Conservation (phyloP, 2,329 filamentous ascomycete genomes). For the Neofusicoccum cordaticola region DNA sequence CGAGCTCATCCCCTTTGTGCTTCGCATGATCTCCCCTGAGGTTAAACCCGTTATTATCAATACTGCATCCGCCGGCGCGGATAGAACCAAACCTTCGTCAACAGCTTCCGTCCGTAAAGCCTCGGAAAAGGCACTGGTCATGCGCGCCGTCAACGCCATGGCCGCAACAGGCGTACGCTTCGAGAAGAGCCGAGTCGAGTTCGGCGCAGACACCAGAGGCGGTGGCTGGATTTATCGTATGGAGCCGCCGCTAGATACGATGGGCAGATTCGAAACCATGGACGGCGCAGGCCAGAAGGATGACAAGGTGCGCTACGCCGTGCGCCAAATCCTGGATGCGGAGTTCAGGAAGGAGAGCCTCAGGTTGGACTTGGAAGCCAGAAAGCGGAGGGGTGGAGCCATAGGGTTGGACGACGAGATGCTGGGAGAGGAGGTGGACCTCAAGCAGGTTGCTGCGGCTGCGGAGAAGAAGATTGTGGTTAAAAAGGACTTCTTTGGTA, state of each 20-base stretch:
- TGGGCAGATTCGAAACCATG: slow-evolving; percentile 72
- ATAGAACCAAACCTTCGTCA: slow-evolving; percentile 38
- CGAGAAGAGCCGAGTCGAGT: slow-evolving; percentile 76
- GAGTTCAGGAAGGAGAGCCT: slow-evolving; percentile 75
- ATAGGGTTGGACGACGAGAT: slow-evolving; percentile 26
- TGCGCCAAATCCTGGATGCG: slow-evolving; percentile 89
- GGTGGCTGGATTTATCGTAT: slow-evolving; percentile 85
- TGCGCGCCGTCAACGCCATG: slow-evolving; percentile 76
- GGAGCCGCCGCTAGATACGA: slow-evolving; percentile 84
- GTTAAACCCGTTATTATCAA: slow-evolving; percentile 87
- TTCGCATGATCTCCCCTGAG: slow-evolving; percentile 80
- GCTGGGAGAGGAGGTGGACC: slow-evolving; percentile 20
- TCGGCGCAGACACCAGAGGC: slow-evolving; percentile 51
- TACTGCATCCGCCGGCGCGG: slow-evolving; percentile 56
- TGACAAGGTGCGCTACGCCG: slow-evolving; percentile 81
- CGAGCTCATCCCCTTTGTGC: slow-evolving; percentile 81
- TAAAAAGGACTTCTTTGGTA: slow-evolving; percentile 83
- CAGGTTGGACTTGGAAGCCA: slow-evolving; percentile 62
- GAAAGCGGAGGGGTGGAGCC: slow-evolving; percentile 52
- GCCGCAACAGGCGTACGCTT: slow-evolving; percentile 78
- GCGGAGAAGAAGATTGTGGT: slow-evolving; percentile 36
- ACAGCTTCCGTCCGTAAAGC: slow-evolving; percentile 87
- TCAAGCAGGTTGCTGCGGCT: slow-evolving; percentile 18
- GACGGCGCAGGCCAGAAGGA: slow-evolving; percentile 53
- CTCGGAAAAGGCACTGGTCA: slow-evolving; percentile 76